Evolutionary conservation across 306 rosid genomes (phyloP).

Genomic region (Senna siamea): DNA sequence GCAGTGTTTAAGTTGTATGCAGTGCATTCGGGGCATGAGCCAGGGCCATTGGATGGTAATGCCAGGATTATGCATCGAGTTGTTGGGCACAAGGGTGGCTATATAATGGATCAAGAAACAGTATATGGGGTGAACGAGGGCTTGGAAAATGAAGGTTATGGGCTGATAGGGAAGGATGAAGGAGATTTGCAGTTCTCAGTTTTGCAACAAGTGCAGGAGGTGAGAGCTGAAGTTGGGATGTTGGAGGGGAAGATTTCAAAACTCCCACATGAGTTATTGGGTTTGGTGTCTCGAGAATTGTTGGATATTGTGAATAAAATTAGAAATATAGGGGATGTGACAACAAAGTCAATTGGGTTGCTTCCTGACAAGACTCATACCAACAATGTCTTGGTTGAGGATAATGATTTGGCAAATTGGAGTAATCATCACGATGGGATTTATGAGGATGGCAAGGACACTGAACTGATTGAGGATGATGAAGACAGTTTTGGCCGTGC

Average conservation of each 20-base stretch:
- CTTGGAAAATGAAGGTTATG: slow-evolving; percentile 80
- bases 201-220: slow-evolving; percentile 87
- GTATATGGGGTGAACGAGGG: slow-evolving; percentile 95
- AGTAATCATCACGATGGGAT: slow-evolving; percentile 75
- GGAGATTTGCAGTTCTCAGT: slow-evolving; percentile 81
- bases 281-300: slow-evolving; percentile 75
- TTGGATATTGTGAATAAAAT: slow-evolving; percentile 76
- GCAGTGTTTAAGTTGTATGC: slow-evolving; percentile 94
- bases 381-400: slow-evolving; percentile 86
- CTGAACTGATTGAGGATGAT: slow-evolving; percentile 92
- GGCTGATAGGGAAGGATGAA: slow-evolving; percentile 83
- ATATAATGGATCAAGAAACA: slow-evolving; percentile 78
- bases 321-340: slow-evolving; percentile 59
- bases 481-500: slow-evolving; percentile 93
- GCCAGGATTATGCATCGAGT: slow-evolving; percentile 97
- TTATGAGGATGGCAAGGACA: slow-evolving; percentile 81
- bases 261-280: slow-evolving; percentile 70
- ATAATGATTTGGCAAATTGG: slow-evolving; percentile 97
- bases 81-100: slow-evolving; percentile 91
- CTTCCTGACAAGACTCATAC: slow-evolving; percentile 66
- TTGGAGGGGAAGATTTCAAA: slow-evolving; percentile 77
- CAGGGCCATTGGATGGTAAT: slow-evolving; percentile 96
- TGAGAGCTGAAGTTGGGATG: slow-evolving; percentile 76
- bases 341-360: slow-evolving; percentile 60
- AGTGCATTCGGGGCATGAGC: slow-evolving; percentile 98